These are phyloP conservation scores for Fusarium brevicatenulatum DNA, from an alignment of 2,329 filamentous ascomycete genomes.

Conservation along the genomic window DNA sequence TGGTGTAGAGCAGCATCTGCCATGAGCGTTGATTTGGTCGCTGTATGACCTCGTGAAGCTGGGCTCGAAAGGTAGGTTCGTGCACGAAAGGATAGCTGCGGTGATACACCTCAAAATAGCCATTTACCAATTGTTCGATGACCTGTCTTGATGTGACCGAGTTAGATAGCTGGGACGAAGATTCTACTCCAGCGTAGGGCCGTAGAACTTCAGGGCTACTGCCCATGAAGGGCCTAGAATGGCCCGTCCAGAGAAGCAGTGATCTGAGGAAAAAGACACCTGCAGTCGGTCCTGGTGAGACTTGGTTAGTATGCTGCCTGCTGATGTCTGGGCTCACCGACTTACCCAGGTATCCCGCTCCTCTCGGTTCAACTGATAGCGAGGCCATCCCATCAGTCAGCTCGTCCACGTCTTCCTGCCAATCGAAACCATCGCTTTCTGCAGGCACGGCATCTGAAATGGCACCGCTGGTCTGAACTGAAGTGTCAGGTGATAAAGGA, in stretches of 20 bases:
- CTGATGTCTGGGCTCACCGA: neutral
- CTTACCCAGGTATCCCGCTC: neutral
- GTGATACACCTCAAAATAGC: neutral
- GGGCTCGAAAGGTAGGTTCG: neutral
- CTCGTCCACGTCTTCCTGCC: neutral
- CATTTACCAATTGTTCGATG: neutral
- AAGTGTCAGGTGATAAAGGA: neutral
- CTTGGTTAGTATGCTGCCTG: rapidly evolving
- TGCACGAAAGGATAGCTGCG: neutral
- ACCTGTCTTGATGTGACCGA: neutral
- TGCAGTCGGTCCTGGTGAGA: neutral
- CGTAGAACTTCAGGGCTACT: neutral
- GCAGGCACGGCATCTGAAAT: neutral
- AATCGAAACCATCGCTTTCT: neutral
- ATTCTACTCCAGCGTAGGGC: neutral
- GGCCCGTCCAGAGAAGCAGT: neutral
- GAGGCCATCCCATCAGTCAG: neutral
- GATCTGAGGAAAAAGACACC: neutral
- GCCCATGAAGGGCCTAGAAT: neutral
- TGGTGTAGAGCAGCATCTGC: neutral
- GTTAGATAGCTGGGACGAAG: neutral
- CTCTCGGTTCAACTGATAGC: neutral
- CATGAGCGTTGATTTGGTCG: neutral
- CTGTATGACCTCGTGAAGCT: neutral
- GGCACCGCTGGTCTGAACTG: neutral